Conservation (phyloP, 2,329 filamentous ascomycete species). For the Paecilomyces niveus region DNA sequence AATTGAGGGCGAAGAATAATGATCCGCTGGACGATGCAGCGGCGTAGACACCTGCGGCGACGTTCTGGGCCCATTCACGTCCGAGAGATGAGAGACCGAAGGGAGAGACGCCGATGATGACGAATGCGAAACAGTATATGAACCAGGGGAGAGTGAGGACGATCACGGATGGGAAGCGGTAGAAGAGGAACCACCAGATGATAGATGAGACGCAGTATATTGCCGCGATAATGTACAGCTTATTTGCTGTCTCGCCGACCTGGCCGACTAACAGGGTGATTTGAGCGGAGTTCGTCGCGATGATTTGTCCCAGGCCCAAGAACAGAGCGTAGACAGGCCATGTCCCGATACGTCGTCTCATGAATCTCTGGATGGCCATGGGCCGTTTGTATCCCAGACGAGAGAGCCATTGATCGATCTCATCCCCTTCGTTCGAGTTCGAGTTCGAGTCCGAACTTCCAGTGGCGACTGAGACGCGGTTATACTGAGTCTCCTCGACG, state of each 20-base stretch:
- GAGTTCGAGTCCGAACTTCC: not conserved
- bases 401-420: conserved; percentile 43
- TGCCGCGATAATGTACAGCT: conserved; percentile 49
- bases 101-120: conserved; percentile 38
- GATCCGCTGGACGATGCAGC: conserved; percentile 51
- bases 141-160: conserved; percentile 48
- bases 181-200: conserved; percentile 52
- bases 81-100: conserved; percentile 27
- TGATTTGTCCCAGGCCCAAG: conserved; percentile 50
- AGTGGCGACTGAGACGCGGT: not conserved
- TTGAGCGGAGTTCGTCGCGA: conserved; percentile 55
- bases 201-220: conserved; percentile 48
- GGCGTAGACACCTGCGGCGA: conserved; percentile 51
- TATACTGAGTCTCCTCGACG: not conserved
- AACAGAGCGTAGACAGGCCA: conserved; percentile 53
- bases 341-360: conserved; percentile 46
- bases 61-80: conserved; percentile 45
- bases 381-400: conserved; percentile 45
- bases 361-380: conserved; percentile 40
- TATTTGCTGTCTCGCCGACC: conserved; percentile 45
- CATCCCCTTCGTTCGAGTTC: conserved; percentile 17
- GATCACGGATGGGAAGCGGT: conserved; percentile 44
- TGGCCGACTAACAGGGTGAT: conserved; percentile 54
- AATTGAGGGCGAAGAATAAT: conserved; percentile 55
- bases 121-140: conserved; percentile 37